These are phyloP conservation scores for Salix suchowensis DNA, from an alignment of 345 rosid genomes.

Conservation along the genomic window DNA sequence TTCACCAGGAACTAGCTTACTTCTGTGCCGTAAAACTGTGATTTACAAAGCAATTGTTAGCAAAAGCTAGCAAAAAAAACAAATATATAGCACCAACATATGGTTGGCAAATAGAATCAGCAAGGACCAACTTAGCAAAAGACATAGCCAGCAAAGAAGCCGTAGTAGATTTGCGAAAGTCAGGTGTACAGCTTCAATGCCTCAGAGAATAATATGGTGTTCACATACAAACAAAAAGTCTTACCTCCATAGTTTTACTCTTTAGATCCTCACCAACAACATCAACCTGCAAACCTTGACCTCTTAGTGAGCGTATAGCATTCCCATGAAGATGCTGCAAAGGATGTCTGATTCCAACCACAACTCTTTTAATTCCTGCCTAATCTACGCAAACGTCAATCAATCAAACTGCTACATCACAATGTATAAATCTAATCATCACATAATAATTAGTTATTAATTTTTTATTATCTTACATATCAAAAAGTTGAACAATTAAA, in stretches of 20 bases:
- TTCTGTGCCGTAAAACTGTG: no score
- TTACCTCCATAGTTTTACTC: conserved; percentile 78
- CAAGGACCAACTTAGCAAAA: no score
- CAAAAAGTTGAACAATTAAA: neutral
- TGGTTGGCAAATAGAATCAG: no score
- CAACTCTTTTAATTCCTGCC: conserved; percentile 84
- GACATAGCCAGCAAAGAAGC: no score
- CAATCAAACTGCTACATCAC: neutral
- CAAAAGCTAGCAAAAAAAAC: no score
- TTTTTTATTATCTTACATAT: neutral
- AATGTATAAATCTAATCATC: neutral
- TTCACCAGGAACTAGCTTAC: no score
- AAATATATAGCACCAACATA: no score
- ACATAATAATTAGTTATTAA: neutral
- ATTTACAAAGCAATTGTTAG: no score
- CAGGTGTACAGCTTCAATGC: no score
- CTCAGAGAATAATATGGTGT: no score
- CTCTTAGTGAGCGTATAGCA: conserved; percentile 66
- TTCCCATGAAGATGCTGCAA: conserved; percentile 81
- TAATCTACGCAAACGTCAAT: conserved; percentile 25
- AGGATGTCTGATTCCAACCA: conserved; percentile 87
- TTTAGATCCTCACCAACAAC: conserved; percentile 85
- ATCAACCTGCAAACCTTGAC: conserved; percentile 76
- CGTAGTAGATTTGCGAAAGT: no score
- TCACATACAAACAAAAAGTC: neutral